These are phyloP conservation scores for Trichodelitschia bisporula DNA, from an alignment of 495 filamentous ascomycete species.

Conservation along the genomic window DNA sequence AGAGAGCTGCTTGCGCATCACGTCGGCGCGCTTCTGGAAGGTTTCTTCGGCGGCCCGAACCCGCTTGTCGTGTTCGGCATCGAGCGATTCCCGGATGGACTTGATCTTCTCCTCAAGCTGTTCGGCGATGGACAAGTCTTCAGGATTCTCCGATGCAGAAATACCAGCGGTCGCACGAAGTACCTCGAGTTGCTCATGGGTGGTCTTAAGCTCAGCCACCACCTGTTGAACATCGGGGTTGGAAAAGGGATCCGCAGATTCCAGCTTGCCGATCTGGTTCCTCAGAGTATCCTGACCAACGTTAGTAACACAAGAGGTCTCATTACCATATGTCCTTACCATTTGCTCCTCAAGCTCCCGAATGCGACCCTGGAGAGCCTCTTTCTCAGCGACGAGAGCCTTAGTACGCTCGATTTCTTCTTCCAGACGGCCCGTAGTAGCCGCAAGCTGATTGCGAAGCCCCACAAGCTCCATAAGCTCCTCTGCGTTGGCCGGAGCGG, in stretches of 20 bases:
- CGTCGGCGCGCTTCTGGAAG: slow-evolving; percentile 39
- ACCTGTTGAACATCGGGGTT: background rate
- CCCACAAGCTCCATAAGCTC: too few species aligned
- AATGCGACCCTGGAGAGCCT: slow-evolving; percentile 7
- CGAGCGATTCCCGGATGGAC: slow-evolving; percentile 14
- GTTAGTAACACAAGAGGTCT: background rate
- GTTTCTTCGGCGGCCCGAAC: slow-evolving; percentile 34
- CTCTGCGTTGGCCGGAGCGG: too few species aligned
- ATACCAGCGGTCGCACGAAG: background rate
- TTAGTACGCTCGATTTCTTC: too few species aligned
- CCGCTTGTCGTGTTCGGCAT: slow-evolving; percentile 21
- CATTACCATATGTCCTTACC: slow-evolving; percentile 16
- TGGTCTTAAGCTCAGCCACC: background rate
- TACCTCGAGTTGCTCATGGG: background rate
- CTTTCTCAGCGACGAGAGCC: slow-evolving; percentile 8
- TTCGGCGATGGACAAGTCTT: slow-evolving; percentile 1
- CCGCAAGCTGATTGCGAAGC: too few species aligned
- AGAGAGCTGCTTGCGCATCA: slow-evolving; percentile 45
- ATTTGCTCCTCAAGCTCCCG: slow-evolving; percentile 25
- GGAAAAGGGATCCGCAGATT: too few species aligned
- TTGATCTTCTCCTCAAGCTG: slow-evolving; percentile 22
- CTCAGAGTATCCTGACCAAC: too few species aligned
- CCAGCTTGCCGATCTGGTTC: too few species aligned
- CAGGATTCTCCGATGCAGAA: background rate
- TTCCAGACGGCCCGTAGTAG: too few species aligned